Percentiles rank a stretch among this genome's conserved stretches.
phyloP scores from a whole-genome alignment of 179 eudicot genomes.

The Silene vulgaris region DNA sequence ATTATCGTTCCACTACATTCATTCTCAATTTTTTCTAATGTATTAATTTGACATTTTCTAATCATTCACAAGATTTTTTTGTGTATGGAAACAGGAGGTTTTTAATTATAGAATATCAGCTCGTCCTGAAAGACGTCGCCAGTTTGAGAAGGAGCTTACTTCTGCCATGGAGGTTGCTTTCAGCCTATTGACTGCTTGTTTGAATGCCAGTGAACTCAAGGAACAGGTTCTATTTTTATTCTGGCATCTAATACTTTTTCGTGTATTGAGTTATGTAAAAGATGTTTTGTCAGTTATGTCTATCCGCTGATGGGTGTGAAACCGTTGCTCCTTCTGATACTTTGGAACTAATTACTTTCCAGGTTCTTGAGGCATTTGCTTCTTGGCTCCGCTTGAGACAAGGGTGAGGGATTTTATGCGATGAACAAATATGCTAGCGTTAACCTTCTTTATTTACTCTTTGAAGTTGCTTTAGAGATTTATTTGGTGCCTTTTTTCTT shows the following conservation, averaged over 20 bases:
- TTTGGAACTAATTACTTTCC: conserved; percentile 27
- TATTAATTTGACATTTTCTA: background rate
- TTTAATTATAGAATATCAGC: conserved; percentile 90
- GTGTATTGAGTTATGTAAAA: background rate
- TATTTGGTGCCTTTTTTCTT: conserved; percentile 21
- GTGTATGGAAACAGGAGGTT: conserved; percentile 55
- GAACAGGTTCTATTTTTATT: conserved; percentile 66
- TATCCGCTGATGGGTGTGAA: conserved; percentile 11
- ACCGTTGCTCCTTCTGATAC: conserved; percentile 15
- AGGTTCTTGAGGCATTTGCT: conserved; percentile 99
- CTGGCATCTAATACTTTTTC: conserved; percentile 11
- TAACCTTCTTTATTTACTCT: conserved; percentile 7
- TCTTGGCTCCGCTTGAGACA: conserved; percentile 95
- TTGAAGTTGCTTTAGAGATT: conserved; percentile 14
- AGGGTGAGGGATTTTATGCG: conserved; percentile 47
- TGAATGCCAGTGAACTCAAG: conserved; percentile 63
- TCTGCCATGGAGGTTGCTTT: conserved; percentile 75
- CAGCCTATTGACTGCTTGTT: conserved; percentile 73
- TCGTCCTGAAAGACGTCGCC: conserved; percentile 91
- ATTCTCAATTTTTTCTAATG: background rate
- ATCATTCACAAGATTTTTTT: conserved; percentile 12
- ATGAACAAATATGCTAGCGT: background rate
- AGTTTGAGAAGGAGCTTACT: conserved; percentile 82
- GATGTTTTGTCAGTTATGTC: background rate
- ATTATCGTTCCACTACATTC: no score